Percentiles rank a stretch among this genome's conserved stretches.
Evolutionary conservation across 495 filamentous ascomycete species (phyloP).

Genomic region (Chaetomium cochliodes): DNA sequence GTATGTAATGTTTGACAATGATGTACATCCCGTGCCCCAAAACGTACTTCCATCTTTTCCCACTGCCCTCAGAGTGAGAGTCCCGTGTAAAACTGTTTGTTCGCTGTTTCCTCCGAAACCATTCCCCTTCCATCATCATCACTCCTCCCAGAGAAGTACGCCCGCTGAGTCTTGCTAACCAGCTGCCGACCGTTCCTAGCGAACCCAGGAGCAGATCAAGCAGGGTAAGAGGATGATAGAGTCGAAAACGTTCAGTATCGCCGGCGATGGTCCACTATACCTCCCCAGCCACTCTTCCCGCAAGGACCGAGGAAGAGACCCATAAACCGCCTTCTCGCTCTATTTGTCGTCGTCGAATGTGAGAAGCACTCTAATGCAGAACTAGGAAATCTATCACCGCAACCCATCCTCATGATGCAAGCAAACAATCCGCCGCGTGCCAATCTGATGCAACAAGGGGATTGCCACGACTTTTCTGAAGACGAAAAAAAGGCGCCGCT

Average conservation of each 20-base stretch:
- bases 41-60: constrained; percentile 8
- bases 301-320: constrained; percentile 18
- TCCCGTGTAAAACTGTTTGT: background rate
- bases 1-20: constrained; percentile 31
- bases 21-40: constrained; percentile 29
- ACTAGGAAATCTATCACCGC: constrained; percentile 43
- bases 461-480: constrained; percentile 38
- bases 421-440: constrained; percentile 42
- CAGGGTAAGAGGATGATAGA: constrained; percentile 12
- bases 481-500: constrained; percentile 11
- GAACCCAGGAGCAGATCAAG: background rate
- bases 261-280: constrained; percentile 23
- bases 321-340: constrained; percentile 28
- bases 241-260: constrained; percentile 28
- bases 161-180: constrained; percentile 7
- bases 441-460: constrained; percentile 48
- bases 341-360: constrained; percentile 36
- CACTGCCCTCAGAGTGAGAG: constrained; percentile 10
- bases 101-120: constrained; percentile 3
- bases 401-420: constrained; percentile 46
- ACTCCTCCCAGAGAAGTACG: background rate
- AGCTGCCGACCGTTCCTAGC: constrained; percentile 7
- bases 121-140: background rate
- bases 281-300: constrained; percentile 20
- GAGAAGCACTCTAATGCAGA: constrained; percentile 37